Evolutionary conservation across 2,329 filamentous ascomycete species (phyloP), one percentile per base, ranked within the genome.

Genomic region (Teratosphaeria nubilosa): DNA sequence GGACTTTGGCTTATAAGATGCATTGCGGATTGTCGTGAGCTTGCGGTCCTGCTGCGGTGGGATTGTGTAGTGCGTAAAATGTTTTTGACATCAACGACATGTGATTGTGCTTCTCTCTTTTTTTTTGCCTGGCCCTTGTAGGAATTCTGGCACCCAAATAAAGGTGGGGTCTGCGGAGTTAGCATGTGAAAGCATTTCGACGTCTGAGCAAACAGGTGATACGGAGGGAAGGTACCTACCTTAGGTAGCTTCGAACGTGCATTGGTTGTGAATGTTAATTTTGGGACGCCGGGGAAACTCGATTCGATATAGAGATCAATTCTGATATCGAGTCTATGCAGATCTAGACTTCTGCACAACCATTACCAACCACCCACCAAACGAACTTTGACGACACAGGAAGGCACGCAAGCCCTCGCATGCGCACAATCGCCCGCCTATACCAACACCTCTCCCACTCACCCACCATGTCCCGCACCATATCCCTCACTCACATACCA

Each of bases 401-500:
- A 48, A 22, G 41, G n/a, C 41, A 22, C 41, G 5, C 16, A 48
- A 48, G 9, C 41, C 41, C 16, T 22, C 41, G n/a, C 20, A 22
- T 22, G 41, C 41, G 41, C 16, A n/a, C n/a, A 48, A 16, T 48
- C 53, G 56, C 59, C 54, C 59, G 27, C 53, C 51, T 58, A 11
- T 30, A 51, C 56, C 48, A 48, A 25, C 51, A 27, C 34, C 31
- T 55, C 3, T 24, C 56, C 51, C 52, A 48, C 16, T 7, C 27
- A 31, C 24, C 45, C 13, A 31, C 24, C 48, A 59, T 58, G 58
- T 22, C 63, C 2, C 60, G 70, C 58, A 75, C 76, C 55, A 0
- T 30, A 4, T 60, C 76, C 5, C 73, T 81, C 55, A 67, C 76
- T 62, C 78, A 85, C 30, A 85, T 90, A 54, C 85, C 83, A 5